phyloP scores from a whole-genome alignment of 2,329 filamentous ascomycete genomes.

The Colletotrichum gloeosporioides region DNA sequence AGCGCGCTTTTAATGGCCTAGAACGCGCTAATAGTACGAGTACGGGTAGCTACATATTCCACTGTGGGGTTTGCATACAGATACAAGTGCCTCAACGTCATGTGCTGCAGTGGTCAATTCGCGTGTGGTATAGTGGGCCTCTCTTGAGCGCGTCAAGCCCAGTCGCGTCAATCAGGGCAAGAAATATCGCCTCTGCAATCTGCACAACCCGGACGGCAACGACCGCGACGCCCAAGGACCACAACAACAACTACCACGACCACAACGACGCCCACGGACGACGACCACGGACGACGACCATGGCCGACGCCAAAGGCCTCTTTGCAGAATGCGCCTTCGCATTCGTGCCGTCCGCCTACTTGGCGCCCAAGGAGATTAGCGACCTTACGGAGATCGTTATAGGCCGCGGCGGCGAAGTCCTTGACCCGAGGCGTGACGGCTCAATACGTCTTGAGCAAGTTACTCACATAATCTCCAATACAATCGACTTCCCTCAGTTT shows the following conservation, averaged over 20 bases:
- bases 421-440: constrained; percentile 53
- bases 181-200: constrained; percentile 6
- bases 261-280: neutral
- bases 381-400: constrained; percentile 49
- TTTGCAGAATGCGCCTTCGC: constrained; percentile 50
- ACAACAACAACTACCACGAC: neutral
- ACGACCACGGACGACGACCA: constrained; percentile 1
- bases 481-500: constrained; percentile 92
- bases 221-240: neutral
- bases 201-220: neutral
- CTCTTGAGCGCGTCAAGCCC: neutral
- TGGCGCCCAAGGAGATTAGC: constrained; percentile 45
- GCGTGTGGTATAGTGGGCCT: neutral
- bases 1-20: neutral
- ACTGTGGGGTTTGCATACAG: neutral
- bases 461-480: constrained; percentile 69
- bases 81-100: neutral
- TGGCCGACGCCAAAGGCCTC: constrained; percentile 33
- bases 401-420: constrained; percentile 56
- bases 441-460: constrained; percentile 51
- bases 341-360: constrained; percentile 48
- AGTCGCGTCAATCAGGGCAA: neutral
- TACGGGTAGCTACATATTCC: neutral
- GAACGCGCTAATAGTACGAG: neutral
- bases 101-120: neutral